phyloP scores from a whole-genome alignment of 208 protist genomes.

The Phytomonas sp. region DNA sequence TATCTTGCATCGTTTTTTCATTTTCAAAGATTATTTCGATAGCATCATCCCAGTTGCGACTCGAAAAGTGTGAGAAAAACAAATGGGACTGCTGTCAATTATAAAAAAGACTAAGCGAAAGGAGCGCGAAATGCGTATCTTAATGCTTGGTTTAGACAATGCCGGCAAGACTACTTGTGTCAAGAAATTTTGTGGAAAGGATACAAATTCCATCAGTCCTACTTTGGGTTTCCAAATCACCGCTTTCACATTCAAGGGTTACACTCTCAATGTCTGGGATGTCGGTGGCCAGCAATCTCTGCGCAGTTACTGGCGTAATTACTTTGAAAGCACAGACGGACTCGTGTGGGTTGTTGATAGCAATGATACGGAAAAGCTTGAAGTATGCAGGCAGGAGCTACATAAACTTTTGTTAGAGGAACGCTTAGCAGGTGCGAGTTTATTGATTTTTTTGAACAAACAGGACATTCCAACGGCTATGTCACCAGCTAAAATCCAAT shows the following conservation, averaged over 20 bases:
- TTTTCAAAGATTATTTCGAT: conserved; percentile 8
- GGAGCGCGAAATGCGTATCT: conserved; percentile 98
- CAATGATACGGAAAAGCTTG: conserved; percentile 83
- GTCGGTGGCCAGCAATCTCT: conserved; percentile 99
- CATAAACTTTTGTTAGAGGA: conserved; percentile 92
- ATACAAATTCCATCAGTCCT: conserved; percentile 95
- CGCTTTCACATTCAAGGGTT: conserved; percentile 93
- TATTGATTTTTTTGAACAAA: conserved; percentile 99
- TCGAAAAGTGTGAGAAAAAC: conserved; percentile 1
- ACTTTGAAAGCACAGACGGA: conserved; percentile 95
- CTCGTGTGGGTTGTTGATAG: conserved; percentile 97
- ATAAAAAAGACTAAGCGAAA: conserved; percentile 98
- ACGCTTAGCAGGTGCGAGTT: conserved; percentile 95
- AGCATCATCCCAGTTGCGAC: conserved; percentile 1
- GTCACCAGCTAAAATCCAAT: conserved; percentile 51
- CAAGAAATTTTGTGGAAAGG: conserved; percentile 98
- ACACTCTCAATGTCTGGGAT: conserved; percentile 99
- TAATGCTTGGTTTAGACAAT: conserved; percentile 96
- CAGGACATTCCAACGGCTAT: conserved; percentile 93
- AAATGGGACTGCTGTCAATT: conserved; percentile 98
- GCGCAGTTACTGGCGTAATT: conserved; percentile 98
- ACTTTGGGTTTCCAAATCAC: conserved; percentile 99
- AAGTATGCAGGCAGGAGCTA: conserved; percentile 95
- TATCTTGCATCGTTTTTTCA: conserved; percentile 6
- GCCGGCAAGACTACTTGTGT: conserved; percentile 99